Evolutionary conservation across 768 basidiomycete genomes (phyloP).

Genomic region (Amanita phalloides): DNA sequence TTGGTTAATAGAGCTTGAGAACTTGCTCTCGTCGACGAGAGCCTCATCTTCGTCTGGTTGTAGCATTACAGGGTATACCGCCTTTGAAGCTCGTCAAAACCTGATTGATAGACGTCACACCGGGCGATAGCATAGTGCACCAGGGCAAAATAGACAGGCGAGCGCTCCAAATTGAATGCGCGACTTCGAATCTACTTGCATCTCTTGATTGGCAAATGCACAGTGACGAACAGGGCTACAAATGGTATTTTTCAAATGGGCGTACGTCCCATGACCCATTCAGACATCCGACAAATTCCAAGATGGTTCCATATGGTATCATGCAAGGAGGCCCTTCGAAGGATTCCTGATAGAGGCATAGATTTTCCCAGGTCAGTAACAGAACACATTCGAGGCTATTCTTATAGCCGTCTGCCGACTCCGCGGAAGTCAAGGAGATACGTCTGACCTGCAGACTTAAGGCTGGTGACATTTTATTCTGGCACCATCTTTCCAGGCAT

Average conservation of each 20-base stretch:
- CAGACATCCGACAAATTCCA: background rate
- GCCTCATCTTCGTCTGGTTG: conserved; percentile 2
- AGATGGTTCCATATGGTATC: background rate
- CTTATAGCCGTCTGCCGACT: conserved; percentile 9
- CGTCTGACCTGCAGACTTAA: conserved; percentile 29
- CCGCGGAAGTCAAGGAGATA: conserved; percentile 17
- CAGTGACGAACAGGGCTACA: too few species aligned
- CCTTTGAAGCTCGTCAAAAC: background rate
- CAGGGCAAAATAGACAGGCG: background rate
- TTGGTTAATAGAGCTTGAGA: conserved; percentile 5
- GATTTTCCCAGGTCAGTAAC: background rate
- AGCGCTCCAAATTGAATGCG: conserved; percentile 1
- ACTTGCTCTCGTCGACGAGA: conserved; percentile 3
- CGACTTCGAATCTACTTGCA: background rate
- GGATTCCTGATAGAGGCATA: too few species aligned
- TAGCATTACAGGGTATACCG: conserved; percentile 1
- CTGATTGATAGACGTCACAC: background rate
- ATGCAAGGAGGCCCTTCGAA: too few species aligned
- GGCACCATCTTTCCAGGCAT: conserved; percentile 63
- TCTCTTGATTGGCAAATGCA: too few species aligned
- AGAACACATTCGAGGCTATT: background rate
- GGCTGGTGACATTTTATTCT: conserved; percentile 57
- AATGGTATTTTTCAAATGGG: too few species aligned
- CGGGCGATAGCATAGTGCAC: background rate
- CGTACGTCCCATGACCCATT: too few species aligned